These are phyloP conservation scores for Rheum nobile DNA, from an alignment of 148 eudicot genomes.

Conservation along the genomic window DNA sequence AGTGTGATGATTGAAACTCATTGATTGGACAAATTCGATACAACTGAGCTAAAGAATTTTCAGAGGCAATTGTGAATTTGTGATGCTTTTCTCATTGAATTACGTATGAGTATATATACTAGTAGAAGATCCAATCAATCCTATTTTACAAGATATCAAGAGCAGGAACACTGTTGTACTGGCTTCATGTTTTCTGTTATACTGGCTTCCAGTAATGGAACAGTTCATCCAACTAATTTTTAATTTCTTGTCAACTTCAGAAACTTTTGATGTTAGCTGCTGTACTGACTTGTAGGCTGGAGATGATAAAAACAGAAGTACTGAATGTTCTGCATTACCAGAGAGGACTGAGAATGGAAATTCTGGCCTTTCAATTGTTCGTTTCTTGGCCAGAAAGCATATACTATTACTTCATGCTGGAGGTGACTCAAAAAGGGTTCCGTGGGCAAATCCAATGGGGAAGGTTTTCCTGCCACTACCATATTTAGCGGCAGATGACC, in stretches of 20 bases:
- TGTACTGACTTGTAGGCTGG: conserved; percentile 30
- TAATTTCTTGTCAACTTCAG: not conserved
- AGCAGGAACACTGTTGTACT: no score
- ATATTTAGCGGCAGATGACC: conserved; percentile 89
- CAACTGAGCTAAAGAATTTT: not conserved
- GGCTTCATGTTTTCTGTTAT: not conserved
- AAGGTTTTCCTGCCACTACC: conserved; percentile 98
- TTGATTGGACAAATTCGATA: not conserved
- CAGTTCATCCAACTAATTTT: not conserved
- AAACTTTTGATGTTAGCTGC: not conserved
- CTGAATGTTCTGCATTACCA: conserved; percentile 17
- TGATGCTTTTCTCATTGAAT: no score
- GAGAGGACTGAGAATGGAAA: conserved; percentile 33
- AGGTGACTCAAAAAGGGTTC: conserved; percentile 98
- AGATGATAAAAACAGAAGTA: conserved; percentile 17
- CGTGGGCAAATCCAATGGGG: conserved; percentile 99
- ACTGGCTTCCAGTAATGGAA: not conserved
- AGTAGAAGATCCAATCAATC: no score
- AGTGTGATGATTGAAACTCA: not conserved
- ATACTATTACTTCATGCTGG: conserved; percentile 94
- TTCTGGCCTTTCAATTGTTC: conserved; percentile 21
- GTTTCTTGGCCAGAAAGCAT: conserved; percentile 55
- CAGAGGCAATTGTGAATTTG: no score
- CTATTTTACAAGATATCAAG: no score
- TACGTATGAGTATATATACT: no score